Evolutionary conservation across 768 basidiomycete genomes (phyloP).

Genomic region (Phlebiopsis gigantea): DNA sequence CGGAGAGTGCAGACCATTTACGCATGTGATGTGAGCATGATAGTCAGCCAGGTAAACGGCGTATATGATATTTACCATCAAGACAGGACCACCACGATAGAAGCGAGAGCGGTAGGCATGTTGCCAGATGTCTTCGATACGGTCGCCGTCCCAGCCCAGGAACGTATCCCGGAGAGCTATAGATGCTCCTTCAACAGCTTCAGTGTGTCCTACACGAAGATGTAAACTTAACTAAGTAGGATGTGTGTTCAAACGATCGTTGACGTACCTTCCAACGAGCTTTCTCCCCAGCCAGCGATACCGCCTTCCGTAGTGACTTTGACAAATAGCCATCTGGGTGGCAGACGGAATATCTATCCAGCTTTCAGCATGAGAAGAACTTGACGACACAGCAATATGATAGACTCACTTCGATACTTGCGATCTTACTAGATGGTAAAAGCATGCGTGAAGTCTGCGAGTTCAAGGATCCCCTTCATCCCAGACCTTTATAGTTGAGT

Average conservation of each 20-base stretch:
- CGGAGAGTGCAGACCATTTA: constrained; percentile 51
- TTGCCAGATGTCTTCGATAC: constrained; percentile 73
- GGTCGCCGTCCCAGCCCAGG: constrained; percentile 53
- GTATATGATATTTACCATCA: constrained; percentile 43
- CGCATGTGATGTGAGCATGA: neutral
- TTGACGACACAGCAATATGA: neutral
- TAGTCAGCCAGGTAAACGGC: neutral
- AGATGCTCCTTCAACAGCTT: constrained; percentile 67
- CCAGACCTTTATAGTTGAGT: neutral
- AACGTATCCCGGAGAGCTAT: constrained; percentile 55
- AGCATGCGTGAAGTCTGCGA: neutral
- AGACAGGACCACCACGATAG: constrained; percentile 66
- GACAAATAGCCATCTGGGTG: constrained; percentile 70
- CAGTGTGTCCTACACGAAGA: constrained; percentile 44
- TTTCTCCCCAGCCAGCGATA: constrained; percentile 71
- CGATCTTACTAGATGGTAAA: constrained; percentile 6
- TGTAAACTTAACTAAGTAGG: neutral
- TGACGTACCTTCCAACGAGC: constrained; percentile 50
- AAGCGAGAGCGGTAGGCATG: constrained; percentile 62
- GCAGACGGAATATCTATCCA: constrained; percentile 55
- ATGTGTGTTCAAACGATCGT: too few species aligned
- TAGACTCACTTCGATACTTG: constrained; percentile 6
- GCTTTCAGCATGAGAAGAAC: neutral
- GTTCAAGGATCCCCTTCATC: neutral
- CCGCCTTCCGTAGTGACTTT: constrained; percentile 61